Evolutionary conservation across 345 rosid species (phyloP).

Genomic region (Psidium friedrichsthalianum): DNA sequence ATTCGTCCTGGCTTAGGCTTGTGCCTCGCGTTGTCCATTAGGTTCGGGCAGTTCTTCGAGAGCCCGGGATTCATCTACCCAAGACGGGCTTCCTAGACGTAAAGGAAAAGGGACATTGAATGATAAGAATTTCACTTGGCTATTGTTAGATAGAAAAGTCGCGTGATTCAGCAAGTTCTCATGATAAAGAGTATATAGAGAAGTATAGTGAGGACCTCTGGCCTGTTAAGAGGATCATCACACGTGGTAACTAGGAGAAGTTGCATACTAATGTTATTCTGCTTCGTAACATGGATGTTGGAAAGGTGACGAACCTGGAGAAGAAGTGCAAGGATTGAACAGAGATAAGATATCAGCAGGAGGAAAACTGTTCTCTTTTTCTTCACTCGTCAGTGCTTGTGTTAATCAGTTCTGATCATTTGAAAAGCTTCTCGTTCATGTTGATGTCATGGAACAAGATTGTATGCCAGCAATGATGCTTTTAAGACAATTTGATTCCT

Average conservation of each 20-base stretch:
- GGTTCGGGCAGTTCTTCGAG: neutral
- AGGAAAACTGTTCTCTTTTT: neutral
- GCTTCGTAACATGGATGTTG: neutral
- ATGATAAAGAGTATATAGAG: neutral
- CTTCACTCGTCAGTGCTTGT: neutral
- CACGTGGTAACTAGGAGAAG: neutral
- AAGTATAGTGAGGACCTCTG: neutral
- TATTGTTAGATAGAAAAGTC: neutral
- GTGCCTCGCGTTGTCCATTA: neutral
- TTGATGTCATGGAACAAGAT: neutral
- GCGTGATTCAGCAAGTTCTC: neutral
- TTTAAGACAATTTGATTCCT: neutral
- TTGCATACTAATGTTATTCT: neutral
- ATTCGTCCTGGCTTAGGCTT: neutral
- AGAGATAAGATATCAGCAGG: neutral
- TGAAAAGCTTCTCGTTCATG: neutral
- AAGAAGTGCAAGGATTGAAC: neutral
- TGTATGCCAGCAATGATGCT: neutral
- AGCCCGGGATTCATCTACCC: neutral
- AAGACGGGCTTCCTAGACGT: neutral
- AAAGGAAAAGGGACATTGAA: neutral
- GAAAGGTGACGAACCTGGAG: neutral
- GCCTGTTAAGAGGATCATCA: neutral
- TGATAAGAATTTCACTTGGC: neutral
- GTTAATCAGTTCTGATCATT: neutral